phyloP scores from a whole-genome alignment of 2,329 filamentous ascomycete species.

The Grosmannia penicillata region DNA sequence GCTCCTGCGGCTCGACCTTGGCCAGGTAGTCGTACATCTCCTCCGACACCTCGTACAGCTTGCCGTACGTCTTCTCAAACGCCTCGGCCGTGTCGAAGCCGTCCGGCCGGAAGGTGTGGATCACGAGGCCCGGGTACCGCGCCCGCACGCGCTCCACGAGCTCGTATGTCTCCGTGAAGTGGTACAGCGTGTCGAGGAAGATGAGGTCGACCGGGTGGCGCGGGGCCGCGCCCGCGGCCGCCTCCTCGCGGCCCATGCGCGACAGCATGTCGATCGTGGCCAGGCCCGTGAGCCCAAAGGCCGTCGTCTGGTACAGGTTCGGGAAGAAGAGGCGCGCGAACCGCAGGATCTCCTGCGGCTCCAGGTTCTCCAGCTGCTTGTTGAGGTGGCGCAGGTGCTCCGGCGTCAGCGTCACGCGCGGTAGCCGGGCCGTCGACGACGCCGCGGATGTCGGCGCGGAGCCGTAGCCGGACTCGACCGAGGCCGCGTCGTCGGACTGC shows the following conservation, averaged over 20 bases:
- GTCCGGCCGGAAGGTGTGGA: conserved; percentile 84
- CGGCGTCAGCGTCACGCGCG: conserved; percentile 72
- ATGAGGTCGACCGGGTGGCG: conserved; percentile 44
- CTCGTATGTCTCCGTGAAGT: conserved; percentile 63
- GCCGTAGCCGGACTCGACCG: conserved; percentile 74
- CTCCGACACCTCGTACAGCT: conserved; percentile 71
- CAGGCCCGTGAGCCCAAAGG: conserved; percentile 68
- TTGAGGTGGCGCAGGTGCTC: conserved; percentile 86
- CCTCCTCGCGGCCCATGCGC: conserved; percentile 50
- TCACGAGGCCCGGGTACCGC: conserved; percentile 61
- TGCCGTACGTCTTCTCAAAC: conserved; percentile 72
- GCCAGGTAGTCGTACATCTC: conserved; percentile 94
- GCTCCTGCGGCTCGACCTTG: conserved; percentile 92
- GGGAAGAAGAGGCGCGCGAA: conserved; percentile 89
- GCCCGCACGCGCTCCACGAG: conserved; percentile 60
- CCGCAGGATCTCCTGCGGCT: conserved; percentile 79
- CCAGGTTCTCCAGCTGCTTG: conserved; percentile 70
- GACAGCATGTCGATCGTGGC: conserved; percentile 77
- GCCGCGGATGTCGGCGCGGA: conserved; percentile 33
- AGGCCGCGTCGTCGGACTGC: conserved; percentile 22
- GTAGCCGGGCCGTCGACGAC: conserved; percentile 49
- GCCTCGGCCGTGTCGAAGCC: conserved; percentile 57
- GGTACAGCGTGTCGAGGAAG: conserved; percentile 74
- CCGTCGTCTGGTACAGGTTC: conserved; percentile 74
- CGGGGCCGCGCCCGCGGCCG: conserved; percentile 13